Conservation (phyloP, 305 asterid species). For the Solanum aculeatissimum region DNA sequence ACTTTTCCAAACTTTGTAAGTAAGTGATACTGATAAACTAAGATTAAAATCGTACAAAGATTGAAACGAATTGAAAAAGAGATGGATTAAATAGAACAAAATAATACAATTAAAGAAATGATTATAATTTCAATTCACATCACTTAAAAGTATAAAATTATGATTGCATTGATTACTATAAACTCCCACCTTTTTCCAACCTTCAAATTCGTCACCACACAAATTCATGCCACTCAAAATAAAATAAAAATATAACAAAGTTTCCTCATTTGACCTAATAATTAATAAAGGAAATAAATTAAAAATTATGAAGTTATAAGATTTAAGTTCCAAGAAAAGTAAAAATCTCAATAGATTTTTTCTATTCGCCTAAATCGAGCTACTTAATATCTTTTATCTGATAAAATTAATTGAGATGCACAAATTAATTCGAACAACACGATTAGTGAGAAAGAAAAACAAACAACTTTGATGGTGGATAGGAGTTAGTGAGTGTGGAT, state of each 20-base stretch:
- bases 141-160: background rate
- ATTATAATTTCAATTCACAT: background rate
- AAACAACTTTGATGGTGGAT: background rate
- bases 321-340: background rate
- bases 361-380: fast-evolving
- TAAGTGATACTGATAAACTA: background rate
- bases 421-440: fast-evolving
- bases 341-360: background rate
- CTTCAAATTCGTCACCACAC: background rate
- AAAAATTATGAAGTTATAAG: background rate
- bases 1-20: background rate
- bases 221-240: background rate
- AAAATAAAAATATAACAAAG: background rate
- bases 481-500: constrained; percentile 53
- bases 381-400: background rate
- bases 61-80: background rate
- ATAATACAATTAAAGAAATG: background rate
- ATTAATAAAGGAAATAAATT: background rate
- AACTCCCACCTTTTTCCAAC: background rate
- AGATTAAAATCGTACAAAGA: background rate
- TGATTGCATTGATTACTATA: background rate
- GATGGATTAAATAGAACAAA: background rate
- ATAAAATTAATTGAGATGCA: fast-evolving
- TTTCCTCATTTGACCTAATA: background rate
- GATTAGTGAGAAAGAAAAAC: background rate